These are phyloP conservation scores for Escallonia rubra DNA, from an alignment of 129 eudicot species.

Conservation along the genomic window DNA sequence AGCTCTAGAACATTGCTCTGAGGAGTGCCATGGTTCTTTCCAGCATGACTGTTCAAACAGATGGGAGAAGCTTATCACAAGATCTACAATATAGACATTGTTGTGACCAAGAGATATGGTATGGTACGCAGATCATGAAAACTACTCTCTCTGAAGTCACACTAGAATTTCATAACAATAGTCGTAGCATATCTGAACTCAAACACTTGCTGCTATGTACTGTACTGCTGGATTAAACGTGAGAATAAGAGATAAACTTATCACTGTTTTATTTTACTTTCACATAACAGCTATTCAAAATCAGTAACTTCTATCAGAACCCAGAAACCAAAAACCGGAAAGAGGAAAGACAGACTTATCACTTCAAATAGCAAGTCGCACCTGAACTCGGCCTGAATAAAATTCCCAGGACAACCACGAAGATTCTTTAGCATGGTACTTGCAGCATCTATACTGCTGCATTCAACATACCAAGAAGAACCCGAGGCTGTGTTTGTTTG, in stretches of 20 bases:
- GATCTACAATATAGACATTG: conserved; percentile 12
- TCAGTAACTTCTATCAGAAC: too few species aligned
- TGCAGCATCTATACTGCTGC: conserved; percentile 37
- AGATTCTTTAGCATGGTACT: conserved; percentile 21
- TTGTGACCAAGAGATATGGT: neutral
- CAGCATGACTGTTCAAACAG: conserved; percentile 42
- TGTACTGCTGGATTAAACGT: too few species aligned
- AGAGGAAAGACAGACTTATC: neutral
- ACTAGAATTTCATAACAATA: neutral
- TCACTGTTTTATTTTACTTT: too few species aligned
- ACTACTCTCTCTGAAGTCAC: neutral
- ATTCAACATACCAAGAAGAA: conserved; percentile 33
- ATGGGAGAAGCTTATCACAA: conserved; percentile 11
- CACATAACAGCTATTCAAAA: too few species aligned
- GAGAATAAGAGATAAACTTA: too few species aligned
- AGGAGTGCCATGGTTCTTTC: conserved; percentile 30
- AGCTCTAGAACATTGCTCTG: conserved; percentile 38
- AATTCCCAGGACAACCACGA: conserved; percentile 27
- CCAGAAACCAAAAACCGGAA: neutral
- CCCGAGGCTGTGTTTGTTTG: conserved; percentile 17
- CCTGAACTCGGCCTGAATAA: conserved; percentile 36
- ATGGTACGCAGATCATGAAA: neutral
- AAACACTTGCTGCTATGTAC: too few species aligned
- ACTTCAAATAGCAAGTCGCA: neutral
- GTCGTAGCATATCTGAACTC: too few species aligned